Evolutionary conservation across 2,329 filamentous ascomycete genomes (phyloP).

Genomic region (Nothophoma quercina): DNA sequence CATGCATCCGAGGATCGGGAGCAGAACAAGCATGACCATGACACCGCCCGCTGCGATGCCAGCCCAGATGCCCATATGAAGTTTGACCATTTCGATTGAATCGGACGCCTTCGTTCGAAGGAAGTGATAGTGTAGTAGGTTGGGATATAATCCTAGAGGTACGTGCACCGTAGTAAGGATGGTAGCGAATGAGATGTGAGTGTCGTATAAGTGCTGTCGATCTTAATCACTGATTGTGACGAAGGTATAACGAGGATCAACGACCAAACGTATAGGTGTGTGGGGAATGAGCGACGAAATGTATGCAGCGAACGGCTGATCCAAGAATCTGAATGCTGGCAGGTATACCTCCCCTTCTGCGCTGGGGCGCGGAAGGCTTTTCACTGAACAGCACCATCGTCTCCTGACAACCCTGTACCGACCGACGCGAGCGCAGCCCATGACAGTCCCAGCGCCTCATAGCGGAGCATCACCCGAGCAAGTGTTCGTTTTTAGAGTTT

Average conservation of each 20-base stretch:
- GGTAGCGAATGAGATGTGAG: not conserved
- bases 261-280: not conserved
- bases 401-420: constrained; percentile 5
- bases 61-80: constrained; percentile 14
- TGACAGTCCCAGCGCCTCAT: constrained; percentile 7
- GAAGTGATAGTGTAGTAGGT: not conserved
- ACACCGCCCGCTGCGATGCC: constrained; percentile 16
- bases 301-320: not conserved
- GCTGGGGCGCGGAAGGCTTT: constrained; percentile 6
- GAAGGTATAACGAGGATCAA: not conserved
- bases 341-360: not conserved
- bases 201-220: not conserved
- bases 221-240: not conserved
- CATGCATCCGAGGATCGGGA: constrained; percentile 15
- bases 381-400: constrained; percentile 6
- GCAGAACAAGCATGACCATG: constrained; percentile 8
- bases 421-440: not conserved
- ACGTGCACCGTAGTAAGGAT: not conserved
- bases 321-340: not conserved
- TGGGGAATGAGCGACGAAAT: not conserved
- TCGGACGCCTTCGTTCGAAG: not conserved
- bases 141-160: not conserved
- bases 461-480: constrained; percentile 1
- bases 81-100: constrained; percentile 5
- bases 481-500: constrained; percentile 1